Evolutionary conservation across 2,329 filamentous ascomycete species (phyloP).

Genomic region (Zarea fungicola): DNA sequence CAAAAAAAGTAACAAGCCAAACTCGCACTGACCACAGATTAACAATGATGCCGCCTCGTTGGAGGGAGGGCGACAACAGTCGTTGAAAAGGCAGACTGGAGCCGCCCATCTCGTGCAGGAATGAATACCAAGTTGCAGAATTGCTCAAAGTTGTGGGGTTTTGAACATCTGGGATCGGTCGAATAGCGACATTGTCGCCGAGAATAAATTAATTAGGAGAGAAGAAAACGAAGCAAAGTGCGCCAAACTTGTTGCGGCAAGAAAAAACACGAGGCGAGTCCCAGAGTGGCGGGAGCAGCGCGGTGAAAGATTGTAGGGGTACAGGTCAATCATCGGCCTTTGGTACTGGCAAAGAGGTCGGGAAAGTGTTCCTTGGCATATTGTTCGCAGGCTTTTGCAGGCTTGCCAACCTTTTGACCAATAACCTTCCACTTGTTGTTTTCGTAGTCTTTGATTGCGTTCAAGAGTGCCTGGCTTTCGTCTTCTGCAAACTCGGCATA

Average conservation of each 20-base stretch:
- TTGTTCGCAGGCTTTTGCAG: constrained; percentile 77
- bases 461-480: constrained; percentile 78
- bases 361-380: constrained; percentile 95
- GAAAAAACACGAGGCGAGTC: no score
- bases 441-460: constrained; percentile 97
- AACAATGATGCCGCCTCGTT: constrained; percentile 2
- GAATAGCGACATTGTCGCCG: background rate
- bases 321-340: no score
- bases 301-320: no score
- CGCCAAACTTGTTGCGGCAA: no score
- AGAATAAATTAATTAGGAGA: background rate
- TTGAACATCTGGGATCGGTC: background rate
- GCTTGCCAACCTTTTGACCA: constrained; percentile 94
- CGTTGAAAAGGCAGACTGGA: no score
- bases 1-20: background rate
- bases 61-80: no score
- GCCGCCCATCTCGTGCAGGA: no score
- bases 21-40: background rate
- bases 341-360: constrained; percentile 38
- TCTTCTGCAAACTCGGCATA: constrained; percentile 98
- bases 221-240: no score
- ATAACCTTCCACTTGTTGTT: constrained; percentile 98
- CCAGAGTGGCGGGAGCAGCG: no score
- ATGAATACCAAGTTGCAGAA: no score
- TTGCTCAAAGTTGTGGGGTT: no score